Conservation (phyloP, 768 basidiomycete genomes). For the Phlegmacium glaucopus region DNA sequence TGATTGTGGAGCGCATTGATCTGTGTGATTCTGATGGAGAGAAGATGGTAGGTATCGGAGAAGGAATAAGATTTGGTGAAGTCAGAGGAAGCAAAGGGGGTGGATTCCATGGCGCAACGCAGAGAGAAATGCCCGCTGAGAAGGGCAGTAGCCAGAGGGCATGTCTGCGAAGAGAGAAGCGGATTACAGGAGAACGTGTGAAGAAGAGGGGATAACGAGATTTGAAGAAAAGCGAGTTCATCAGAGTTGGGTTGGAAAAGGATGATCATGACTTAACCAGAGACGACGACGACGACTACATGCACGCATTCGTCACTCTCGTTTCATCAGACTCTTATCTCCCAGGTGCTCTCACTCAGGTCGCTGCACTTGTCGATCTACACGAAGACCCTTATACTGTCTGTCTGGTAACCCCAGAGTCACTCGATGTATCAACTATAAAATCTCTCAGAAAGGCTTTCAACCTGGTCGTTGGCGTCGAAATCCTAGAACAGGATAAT, state of each 20-base stretch:
- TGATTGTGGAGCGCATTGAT: slow-evolving; percentile 42
- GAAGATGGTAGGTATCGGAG: slow-evolving; percentile 40
- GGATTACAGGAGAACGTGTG: slow-evolving; percentile 20
- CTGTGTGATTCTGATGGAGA: slow-evolving; percentile 67
- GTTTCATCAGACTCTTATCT: slow-evolving; percentile 91
- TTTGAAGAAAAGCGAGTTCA: too few relatives aligned
- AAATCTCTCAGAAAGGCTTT: slow-evolving; percentile 78
- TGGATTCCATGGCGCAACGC: slow-evolving; percentile 39
- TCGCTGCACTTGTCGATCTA: slow-evolving; percentile 78
- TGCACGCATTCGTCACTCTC: slow-evolving; percentile 87
- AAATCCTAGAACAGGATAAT: slow-evolving; percentile 74
- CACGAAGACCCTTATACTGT: slow-evolving; percentile 73
- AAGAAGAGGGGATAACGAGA: background rate
- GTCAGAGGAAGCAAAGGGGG: slow-evolving; percentile 42
- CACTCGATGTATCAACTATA: slow-evolving; percentile 79
- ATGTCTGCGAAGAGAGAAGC: slow-evolving; percentile 26
- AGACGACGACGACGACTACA: slow-evolving; percentile 12
- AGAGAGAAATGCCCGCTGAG: slow-evolving; percentile 52
- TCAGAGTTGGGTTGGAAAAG: too few relatives aligned
- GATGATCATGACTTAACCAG: too few relatives aligned
- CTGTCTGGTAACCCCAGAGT: slow-evolving; percentile 93
- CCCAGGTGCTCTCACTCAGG: slow-evolving; percentile 86
- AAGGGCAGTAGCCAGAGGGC: slow-evolving; percentile 56
- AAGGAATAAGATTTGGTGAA: slow-evolving; percentile 43
- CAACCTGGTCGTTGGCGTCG: slow-evolving; percentile 88